Evolutionary conservation across 2,329 filamentous ascomycete genomes (phyloP), one percentile per base, ranked within the genome.

Genomic region (Juglanconis juglandina): DNA sequence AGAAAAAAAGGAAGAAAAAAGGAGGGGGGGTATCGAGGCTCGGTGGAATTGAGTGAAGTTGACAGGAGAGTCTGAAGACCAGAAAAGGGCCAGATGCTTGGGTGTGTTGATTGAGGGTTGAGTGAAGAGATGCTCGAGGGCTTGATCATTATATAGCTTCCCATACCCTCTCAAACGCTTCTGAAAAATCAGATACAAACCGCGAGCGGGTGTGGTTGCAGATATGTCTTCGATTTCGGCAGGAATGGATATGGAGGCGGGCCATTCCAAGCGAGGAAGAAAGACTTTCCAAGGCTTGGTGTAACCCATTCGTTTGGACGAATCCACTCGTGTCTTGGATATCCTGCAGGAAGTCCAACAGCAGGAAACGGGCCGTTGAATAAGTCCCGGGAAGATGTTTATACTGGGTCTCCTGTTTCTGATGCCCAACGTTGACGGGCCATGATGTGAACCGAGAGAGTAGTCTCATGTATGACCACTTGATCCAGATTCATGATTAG

Each of bases 161-260:
- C 24, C 24, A 42, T 37, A 30, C 17, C 30, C 30, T 5, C 53
- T 24, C 46, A 61, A 30, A 50, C 14, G 24, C 9, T 14, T 49
- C 13, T 34, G 58, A 46, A 46, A 55, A 39, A 14, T 41, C 34
- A 57, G 24, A 53, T 57, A 56, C 48, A 55, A 42, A 55, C 56
- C 39, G 58, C 48, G 51, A 54, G 51, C 61, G 59, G 52, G 51
- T 58, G 47, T 59, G 55, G 48, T 55, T 53, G 52, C 54, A 63
- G 58, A 56, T 57, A 56, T 61, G 61, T 63, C 61, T 63, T 61
- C 61, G 54, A 63, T 63, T 44, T 63, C 54, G 61, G 61, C 55
- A 59, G 56, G 51, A 53, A 57, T 52, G 54, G 54, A 49, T 60
- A 58, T 53, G 48, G 47, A 49, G 56, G 56, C 59, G 59, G 59